Base-by-base conservation (phyloP, 345 rosid genomes). In the Camelina laxa region DNA sequence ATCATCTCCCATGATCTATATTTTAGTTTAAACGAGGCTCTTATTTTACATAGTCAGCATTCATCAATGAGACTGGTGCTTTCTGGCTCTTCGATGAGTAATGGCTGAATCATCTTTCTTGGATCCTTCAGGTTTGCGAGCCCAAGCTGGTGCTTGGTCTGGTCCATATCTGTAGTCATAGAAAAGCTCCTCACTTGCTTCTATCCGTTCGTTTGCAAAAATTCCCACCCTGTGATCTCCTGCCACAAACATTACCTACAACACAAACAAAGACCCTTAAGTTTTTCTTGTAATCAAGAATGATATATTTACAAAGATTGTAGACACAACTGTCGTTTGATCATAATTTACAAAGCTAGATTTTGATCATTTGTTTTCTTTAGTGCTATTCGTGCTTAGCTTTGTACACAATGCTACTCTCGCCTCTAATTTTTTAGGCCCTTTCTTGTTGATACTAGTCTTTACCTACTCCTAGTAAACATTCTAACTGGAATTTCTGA, bases 171-270 rank as follows among this genome's bases (percentile, higher is more conserved):
- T 89, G 59, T 95, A 95, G 81, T 92, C 98, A 54, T 95, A 92
- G 80, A 95, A 95, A 7, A 95, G 88, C 85, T 95, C 99, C 66
- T 95, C 98, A 17, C 97, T 85, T 9, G 99, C 93, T 72, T 95
- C 96, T 9, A 95, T 95, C 24, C 79, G 87, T 72, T 95, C 99
- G 79, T 90, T 95, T 59, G 98, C 98, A 49, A 95, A 92, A 19
- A 95, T 95, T 14, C 99, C 99, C 0, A 92, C 99, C 63, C 97
- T 85, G 69, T 95, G 99, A 78, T 95, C 98, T 82, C 99, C 99
- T 4, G 96, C 97, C 78, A 95, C 99, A 83, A 95, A 87, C 93
- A 95, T 90, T 77, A 95, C 97, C 99, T 92, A 75, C 67, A 80
- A 51, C 50, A 77, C 56, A 71, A 45, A 55, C 9, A 48, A 27